Evolutionary conservation across 2,329 filamentous ascomycete genomes (phyloP), one percentile per base, ranked within the genome.

Genomic region (Didymella lethalis): DNA sequence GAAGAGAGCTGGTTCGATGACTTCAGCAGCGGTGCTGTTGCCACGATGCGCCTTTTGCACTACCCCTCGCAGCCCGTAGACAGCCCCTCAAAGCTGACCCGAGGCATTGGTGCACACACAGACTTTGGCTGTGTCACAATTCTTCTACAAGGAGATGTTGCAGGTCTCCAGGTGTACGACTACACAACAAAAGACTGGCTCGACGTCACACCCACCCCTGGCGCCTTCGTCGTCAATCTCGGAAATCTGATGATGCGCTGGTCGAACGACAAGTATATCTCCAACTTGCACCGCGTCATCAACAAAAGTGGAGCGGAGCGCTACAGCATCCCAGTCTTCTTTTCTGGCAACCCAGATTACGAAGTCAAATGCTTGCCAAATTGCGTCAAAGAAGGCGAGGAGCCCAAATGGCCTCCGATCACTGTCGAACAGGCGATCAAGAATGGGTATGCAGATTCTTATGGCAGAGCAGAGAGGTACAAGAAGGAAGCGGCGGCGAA

Each of bases 211-310:
- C 91, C 92, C 0, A 82, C 91, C n/a, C 80, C 83, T 14, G 89
- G 89, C 3, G 94, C 92, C 43, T 84, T 95, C 11, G 92, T 96
- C 3, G 90, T 96, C 1, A 91, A 91, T n/a, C 91, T 95, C 63
- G 92, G 92, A 0, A 75, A 81, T 48, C 62, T 80, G 23, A 79
- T 80, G 67, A 77, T 77, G 76, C 71, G 75, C 23, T 79, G 77
- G 79, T 70, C 73, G 2, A 80, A 80, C 54, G 77, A 80, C 55
- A 71, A 66, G 47, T 81, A 79, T 58, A 77, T 76, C n/a, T 78
- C 74, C 0, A 79, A 78, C 48, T 64, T 75, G 12, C 79, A 80
- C 57, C 74, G 78, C 0, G 79, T 80, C 0, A 80, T 81, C 49
- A 80, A 80, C 63, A 70, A 73, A 47, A 75, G 75, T 11, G 75